These are phyloP conservation scores for Botryotinia convoluta DNA, from an alignment of 2,329 filamentous ascomycete species.

Conservation along the genomic window DNA sequence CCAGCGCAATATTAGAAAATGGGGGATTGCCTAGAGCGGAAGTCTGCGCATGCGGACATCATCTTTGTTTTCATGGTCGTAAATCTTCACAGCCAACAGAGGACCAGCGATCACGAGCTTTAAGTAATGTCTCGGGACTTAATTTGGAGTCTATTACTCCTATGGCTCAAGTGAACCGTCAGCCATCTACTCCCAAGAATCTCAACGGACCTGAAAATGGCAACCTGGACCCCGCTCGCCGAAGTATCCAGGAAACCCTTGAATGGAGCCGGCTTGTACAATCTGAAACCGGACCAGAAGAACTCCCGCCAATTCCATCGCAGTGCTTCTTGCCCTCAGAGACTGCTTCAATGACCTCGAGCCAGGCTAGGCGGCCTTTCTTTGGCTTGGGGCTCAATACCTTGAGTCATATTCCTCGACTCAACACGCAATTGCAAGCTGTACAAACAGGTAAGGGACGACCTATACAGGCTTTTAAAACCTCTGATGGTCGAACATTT, in stretches of 20 bases:
- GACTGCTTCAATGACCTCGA: slow-evolving; percentile 33
- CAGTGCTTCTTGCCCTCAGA: slow-evolving; percentile 40
- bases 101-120: slow-evolving; percentile 16
- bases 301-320: slow-evolving; percentile 39
- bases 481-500: slow-evolving; percentile 30
- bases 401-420: slow-evolving; percentile 31
- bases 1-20: slow-evolving; percentile 9
- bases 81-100: slow-evolving; percentile 22
- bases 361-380: slow-evolving; percentile 33
- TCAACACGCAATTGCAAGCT: slow-evolving; percentile 17
- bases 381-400: slow-evolving; percentile 33
- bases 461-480: slow-evolving; percentile 33
- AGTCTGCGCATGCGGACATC: slow-evolving; percentile 53
- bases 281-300: slow-evolving; percentile 28
- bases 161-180: slow-evolving; percentile 20
- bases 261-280: slow-evolving; percentile 33
- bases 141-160: slow-evolving; percentile 17
- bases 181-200: slow-evolving; percentile 6
- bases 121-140: slow-evolving; percentile 20
- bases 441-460: slow-evolving; percentile 18
- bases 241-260: slow-evolving; percentile 32
- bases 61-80: slow-evolving; percentile 53
- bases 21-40: slow-evolving; percentile 24
- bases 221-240: slow-evolving; percentile 12
- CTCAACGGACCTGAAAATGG: slow-evolving; percentile 11